A percentile compares a stretch with the other conserved stretches of the same genome.
Evolutionary conservation across 1,139 yeast genomes (phyloP).

Genomic region (Geotrichum australiense): DNA sequence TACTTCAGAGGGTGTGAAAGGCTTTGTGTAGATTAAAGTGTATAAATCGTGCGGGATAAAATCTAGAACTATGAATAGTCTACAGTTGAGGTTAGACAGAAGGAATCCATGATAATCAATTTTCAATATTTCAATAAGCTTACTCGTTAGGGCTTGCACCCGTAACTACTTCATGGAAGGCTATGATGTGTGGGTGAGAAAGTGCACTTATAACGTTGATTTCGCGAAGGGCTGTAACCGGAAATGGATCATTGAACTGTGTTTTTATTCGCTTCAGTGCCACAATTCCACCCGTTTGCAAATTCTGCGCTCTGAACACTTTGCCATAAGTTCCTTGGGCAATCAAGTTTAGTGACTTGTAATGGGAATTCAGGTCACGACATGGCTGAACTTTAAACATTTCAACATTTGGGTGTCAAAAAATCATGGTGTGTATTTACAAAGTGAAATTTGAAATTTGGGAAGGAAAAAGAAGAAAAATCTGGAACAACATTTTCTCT

Average conservation of each 20-base stretch:
- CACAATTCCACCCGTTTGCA: conserved; percentile 45
- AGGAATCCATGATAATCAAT: no score
- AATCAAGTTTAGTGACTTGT: conserved; percentile 27
- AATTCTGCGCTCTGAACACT: conserved; percentile 46
- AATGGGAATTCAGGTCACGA: conserved; percentile 13
- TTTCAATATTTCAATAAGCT: no score
- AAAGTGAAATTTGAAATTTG: no score
- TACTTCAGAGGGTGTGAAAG: conserved; percentile 29
- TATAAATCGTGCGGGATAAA: conserved; percentile 32
- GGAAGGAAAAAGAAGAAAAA: no score
- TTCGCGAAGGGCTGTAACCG: conserved; percentile 81
- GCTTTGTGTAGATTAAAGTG: conserved; percentile 23
- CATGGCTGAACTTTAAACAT: no score
- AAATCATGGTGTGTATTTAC: no score
- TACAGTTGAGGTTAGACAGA: conserved; percentile 3
- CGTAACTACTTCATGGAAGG: conserved; percentile 61
- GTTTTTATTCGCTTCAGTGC: conserved; percentile 57
- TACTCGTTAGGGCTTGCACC: conserved; percentile 25
- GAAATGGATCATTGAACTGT: conserved; percentile 52
- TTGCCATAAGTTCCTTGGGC: conserved; percentile 45
- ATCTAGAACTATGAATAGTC: conserved; percentile 31
- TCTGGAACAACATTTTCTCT: no score
- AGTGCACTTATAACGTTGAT: conserved; percentile 61
- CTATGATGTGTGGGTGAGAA: conserved; percentile 56
- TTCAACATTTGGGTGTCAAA: no score